Percentiles rank a stretch among this genome's conserved stretches.
phyloP scores from a whole-genome alignment of 2,329 filamentous ascomycete species.

The Fusarium brevicatenulatum region DNA sequence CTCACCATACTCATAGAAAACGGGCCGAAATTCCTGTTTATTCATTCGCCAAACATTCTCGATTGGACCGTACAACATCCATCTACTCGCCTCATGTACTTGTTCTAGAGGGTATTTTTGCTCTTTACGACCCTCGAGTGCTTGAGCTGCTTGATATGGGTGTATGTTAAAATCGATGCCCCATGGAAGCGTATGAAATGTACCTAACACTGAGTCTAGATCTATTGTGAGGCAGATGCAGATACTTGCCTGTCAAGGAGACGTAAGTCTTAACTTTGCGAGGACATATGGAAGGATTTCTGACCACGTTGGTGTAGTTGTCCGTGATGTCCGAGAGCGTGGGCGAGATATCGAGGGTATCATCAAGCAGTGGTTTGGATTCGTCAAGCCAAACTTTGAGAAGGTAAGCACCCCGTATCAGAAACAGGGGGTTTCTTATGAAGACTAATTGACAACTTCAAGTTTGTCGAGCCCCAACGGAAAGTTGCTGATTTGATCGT shows the following conservation, averaged over 20 bases:
- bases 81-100: constrained; percentile 97
- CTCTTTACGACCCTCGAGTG: constrained; percentile 87
- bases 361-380: constrained; percentile 97
- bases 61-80: constrained; percentile 80
- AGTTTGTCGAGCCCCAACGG: constrained; percentile 90
- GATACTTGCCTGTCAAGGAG: constrained; percentile 92
- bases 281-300: neutral
- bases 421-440: neutral
- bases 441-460: constrained; percentile 17
- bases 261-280: constrained; percentile 63
- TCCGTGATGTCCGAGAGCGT: constrained; percentile 88
- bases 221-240: constrained; percentile 95
- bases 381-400: constrained; percentile 96
- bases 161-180: constrained; percentile 55
- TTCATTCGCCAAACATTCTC: constrained; percentile 91
- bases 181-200: neutral
- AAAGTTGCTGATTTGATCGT: constrained; percentile 95
- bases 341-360: constrained; percentile 93
- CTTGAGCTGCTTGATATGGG: constrained; percentile 91
- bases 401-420: constrained; percentile 57
- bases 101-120: constrained; percentile 95
- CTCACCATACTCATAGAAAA: constrained; percentile 63
- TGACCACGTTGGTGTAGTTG: constrained; percentile 60
- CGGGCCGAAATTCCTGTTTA: constrained; percentile 93
- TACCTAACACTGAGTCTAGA: constrained; percentile 57